phyloP scores from a whole-genome alignment of 164 flowering plant genomes.

The Liriodendron chinense region DNA sequence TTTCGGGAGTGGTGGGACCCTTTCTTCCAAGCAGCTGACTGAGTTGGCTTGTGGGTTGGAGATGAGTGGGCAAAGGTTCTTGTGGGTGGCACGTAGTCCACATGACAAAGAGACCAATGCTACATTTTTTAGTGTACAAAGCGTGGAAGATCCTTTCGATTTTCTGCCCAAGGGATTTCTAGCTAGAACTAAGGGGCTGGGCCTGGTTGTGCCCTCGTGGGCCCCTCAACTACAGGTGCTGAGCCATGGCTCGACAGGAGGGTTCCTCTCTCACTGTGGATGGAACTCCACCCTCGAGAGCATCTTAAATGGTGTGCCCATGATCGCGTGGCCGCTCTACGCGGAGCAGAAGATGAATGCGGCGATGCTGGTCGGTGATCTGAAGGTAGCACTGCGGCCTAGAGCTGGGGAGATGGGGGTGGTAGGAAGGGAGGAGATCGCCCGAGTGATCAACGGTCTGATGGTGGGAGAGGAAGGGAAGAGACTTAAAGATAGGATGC shows the following conservation, averaged over 20 bases:
- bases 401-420: slow-evolving; percentile 14
- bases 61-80: slow-evolving; percentile 31
- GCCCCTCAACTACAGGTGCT: slow-evolving; percentile 35
- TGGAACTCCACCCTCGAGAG: slow-evolving; percentile 48
- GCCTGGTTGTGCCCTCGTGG: slow-evolving; percentile 36
- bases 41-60: slow-evolving; percentile 39
- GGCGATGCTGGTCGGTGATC: slow-evolving; percentile 21
- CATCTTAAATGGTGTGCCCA: slow-evolving; percentile 30
- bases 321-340: slow-evolving; percentile 42
- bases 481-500: slow-evolving; percentile 2
- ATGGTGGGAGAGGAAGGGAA: slow-evolving; percentile 31
- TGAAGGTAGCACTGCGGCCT: slow-evolving; percentile 25
- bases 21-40: slow-evolving; percentile 18
- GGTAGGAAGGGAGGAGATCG: slow-evolving; percentile 25
- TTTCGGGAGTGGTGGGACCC: slow-evolving; percentile 44
- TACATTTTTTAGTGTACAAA: slow-evolving; percentile 18
- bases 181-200: slow-evolving; percentile 25
- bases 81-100: slow-evolving; percentile 37
- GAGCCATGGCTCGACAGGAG: slow-evolving; percentile 30
- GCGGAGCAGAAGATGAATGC: slow-evolving; percentile 46
- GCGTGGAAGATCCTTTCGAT: background rate
- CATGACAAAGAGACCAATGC: slow-evolving; percentile 16
- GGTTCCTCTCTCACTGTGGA: slow-evolving; percentile 43
- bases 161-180: slow-evolving; percentile 31
- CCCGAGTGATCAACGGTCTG: slow-evolving; percentile 16